Evolutionary conservation across 2,329 filamentous ascomycete species (phyloP).

Genomic region (Cercospora sesami): DNA sequence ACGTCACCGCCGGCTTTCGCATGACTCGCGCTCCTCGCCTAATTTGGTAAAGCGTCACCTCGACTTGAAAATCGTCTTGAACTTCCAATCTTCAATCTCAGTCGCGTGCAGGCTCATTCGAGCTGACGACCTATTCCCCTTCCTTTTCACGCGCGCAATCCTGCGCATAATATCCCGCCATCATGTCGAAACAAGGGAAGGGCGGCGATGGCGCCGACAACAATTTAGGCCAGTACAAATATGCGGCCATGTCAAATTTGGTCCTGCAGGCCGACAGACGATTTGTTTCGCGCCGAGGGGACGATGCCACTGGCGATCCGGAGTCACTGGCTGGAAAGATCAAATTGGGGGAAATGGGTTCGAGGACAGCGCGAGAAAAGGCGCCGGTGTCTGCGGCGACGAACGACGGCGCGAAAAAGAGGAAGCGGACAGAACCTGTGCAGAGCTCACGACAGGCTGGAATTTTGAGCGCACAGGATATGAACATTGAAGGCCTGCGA

Average conservation of each 20-base stretch:
- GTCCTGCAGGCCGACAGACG: constrained; percentile 98
- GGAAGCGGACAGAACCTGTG: constrained; percentile 71
- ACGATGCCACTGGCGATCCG: constrained; percentile 94
- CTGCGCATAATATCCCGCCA: constrained; percentile 8
- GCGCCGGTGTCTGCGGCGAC: constrained; percentile 65
- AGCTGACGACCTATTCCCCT: constrained; percentile 1
- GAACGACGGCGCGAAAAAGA: constrained; percentile 73
- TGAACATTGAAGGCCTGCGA: constrained; percentile 84
- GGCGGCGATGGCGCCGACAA: constrained; percentile 34
- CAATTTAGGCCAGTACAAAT: constrained; percentile 43
- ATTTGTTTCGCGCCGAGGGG: constrained; percentile 86
- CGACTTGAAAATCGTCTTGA: not conserved
- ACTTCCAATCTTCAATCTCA: not conserved
- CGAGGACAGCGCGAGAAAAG: constrained; percentile 73
- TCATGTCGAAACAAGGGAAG: constrained; percentile 35
- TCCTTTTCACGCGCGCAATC: not conserved
- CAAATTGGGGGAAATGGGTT: constrained; percentile 93
- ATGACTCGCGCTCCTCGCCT: not conserved
- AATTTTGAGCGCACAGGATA: constrained; percentile 79
- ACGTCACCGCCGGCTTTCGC: not conserved
- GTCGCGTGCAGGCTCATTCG: constrained; percentile 13
- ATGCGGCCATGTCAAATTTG: constrained; percentile 83
- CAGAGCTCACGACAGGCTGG: constrained; percentile 68
- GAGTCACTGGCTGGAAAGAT: constrained; percentile 94
- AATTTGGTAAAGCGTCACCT: not conserved